These are phyloP conservation scores for Phytophthora constricta DNA, from an alignment of 352 stramenopile species.

Conservation along the genomic window DNA sequence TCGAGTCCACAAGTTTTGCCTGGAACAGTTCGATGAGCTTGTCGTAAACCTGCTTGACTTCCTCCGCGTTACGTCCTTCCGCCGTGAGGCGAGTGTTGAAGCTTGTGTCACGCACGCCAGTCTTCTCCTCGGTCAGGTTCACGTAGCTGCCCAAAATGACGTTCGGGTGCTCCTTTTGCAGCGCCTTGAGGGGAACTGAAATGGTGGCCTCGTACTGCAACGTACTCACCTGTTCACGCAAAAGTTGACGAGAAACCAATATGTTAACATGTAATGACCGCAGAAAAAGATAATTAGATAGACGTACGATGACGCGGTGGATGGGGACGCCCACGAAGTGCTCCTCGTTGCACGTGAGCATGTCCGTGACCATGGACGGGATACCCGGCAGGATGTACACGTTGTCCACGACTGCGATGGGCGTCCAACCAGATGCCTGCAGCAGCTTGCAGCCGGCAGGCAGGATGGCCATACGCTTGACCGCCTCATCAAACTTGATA, in stretches of 20 bases:
- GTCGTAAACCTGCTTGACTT: slow-evolving; percentile 57
- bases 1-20: slow-evolving; percentile 17
- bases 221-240: slow-evolving; percentile 78
- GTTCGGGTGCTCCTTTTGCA: slow-evolving; percentile 69
- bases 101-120: slow-evolving; percentile 48
- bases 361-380: slow-evolving; percentile 74
- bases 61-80: slow-evolving; percentile 51
- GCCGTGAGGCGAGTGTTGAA: slow-evolving; percentile 74
- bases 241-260: too few relatives aligned
- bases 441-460: slow-evolving; percentile 65
- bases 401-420: slow-evolving; percentile 74
- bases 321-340: slow-evolving; percentile 81
- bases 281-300: background rate
- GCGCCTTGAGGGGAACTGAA: slow-evolving; percentile 52
- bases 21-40: slow-evolving; percentile 45
- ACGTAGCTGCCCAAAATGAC: slow-evolving; percentile 83
- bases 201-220: slow-evolving; percentile 66
- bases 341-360: slow-evolving; percentile 78
- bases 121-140: slow-evolving; percentile 71
- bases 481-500: slow-evolving; percentile 71
- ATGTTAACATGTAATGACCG: slow-evolving; percentile 42
- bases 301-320: slow-evolving; percentile 71
- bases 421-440: slow-evolving; percentile 61
- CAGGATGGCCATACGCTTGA: slow-evolving; percentile 70
- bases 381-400: slow-evolving; percentile 86